These are phyloP conservation scores for Penicillium cosmopolitanum DNA, from an alignment of 495 filamentous ascomycete species.

Conservation along the genomic window DNA sequence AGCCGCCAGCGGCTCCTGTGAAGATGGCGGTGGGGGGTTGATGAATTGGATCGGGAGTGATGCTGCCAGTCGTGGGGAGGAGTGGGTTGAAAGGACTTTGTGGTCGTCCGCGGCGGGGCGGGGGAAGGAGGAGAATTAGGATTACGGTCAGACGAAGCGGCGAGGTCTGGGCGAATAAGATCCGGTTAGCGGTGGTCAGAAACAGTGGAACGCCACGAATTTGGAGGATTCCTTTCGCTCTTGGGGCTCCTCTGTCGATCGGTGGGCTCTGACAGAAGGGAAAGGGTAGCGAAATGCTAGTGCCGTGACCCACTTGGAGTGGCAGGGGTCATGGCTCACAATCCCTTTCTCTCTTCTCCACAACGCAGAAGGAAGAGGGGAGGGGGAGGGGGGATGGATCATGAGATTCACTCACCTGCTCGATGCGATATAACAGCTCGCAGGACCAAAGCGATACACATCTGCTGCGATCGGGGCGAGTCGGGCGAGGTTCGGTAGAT, in stretches of 20 bases:
- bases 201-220: constrained; percentile 16
- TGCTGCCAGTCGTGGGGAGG: constrained; percentile 38
- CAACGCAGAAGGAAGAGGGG: background rate
- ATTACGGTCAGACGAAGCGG: constrained; percentile 20
- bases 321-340: constrained; percentile 33
- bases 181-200: constrained; percentile 17
- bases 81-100: constrained; percentile 30
- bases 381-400: background rate
- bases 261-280: constrained; percentile 23
- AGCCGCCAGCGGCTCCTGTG: constrained; percentile 43
- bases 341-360: constrained; percentile 15
- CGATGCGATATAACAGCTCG: constrained; percentile 64
- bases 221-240: constrained; percentile 8
- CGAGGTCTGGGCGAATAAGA: constrained; percentile 24
- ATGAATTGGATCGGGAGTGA: constrained; percentile 44
- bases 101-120: constrained; percentile 28
- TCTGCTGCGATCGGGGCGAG: constrained; percentile 72
- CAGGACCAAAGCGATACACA: constrained; percentile 77
- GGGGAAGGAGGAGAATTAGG: constrained; percentile 15
- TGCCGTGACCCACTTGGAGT: constrained; percentile 38
- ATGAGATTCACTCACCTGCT: constrained; percentile 60
- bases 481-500: constrained; percentile 73
- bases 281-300: constrained; percentile 38
- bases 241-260: constrained; percentile 26
- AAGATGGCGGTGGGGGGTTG: constrained; percentile 34